These are phyloP conservation scores for Stellera chamaejasme DNA, from an alignment of 345 rosid species.

Conservation along the genomic window DNA sequence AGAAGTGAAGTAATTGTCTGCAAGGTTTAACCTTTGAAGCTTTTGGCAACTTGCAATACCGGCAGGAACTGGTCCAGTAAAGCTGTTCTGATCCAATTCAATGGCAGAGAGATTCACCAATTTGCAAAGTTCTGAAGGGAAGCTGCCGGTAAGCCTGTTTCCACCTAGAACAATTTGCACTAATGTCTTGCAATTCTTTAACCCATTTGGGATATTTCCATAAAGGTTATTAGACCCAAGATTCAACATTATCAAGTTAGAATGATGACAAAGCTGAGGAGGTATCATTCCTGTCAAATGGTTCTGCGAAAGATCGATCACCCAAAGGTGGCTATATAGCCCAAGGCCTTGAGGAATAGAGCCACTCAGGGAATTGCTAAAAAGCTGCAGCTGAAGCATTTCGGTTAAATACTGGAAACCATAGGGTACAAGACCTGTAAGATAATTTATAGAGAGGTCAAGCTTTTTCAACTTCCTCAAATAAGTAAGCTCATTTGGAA, in stretches of 20 bases:
- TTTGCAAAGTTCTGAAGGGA: slow-evolving; percentile 75
- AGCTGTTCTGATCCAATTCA: slow-evolving; percentile 68
- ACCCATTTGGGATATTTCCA: slow-evolving; percentile 59
- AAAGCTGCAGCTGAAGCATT: slow-evolving; percentile 78
- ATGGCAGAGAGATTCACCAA: slow-evolving; percentile 63
- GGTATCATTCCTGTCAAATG: slow-evolving; percentile 68
- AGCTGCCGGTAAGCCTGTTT: slow-evolving; percentile 65
- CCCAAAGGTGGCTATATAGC: slow-evolving; percentile 63
- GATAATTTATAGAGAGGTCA: slow-evolving; percentile 75
- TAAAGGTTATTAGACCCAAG: slow-evolving; percentile 62
- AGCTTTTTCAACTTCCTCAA: slow-evolving; percentile 66
- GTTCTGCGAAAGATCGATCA: slow-evolving; percentile 83
- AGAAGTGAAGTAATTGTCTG: slow-evolving; percentile 56
- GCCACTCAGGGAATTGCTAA: slow-evolving; percentile 59
- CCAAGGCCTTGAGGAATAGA: slow-evolving; percentile 73
- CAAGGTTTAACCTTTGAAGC: slow-evolving; percentile 73
- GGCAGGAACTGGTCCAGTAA: slow-evolving; percentile 65
- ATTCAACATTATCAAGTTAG: slow-evolving; percentile 52
- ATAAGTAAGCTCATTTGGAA: slow-evolving; percentile 56
- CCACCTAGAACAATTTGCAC: slow-evolving; percentile 61
- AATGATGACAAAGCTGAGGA: slow-evolving; percentile 48
- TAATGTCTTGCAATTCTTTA: slow-evolving; percentile 48
- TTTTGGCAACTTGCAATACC: slow-evolving; percentile 58
- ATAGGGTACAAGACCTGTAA: slow-evolving; percentile 65
- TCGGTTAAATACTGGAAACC: slow-evolving; percentile 65